Conservation (phyloP, 2,329 filamentous ascomycete species). For the Fusarium multiceps region DNA sequence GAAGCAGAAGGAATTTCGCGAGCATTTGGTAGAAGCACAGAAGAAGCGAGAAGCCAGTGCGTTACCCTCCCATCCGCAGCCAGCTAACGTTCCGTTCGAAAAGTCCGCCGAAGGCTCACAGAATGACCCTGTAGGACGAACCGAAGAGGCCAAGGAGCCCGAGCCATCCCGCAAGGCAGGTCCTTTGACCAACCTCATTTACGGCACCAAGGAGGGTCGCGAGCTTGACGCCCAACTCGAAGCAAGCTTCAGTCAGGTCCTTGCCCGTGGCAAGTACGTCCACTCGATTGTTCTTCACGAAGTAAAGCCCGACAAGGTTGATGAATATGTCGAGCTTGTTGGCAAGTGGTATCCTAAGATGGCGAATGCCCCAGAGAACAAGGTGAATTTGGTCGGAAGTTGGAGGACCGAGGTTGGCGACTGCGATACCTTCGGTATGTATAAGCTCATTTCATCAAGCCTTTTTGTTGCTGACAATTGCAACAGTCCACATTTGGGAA, state of each 20-base stretch:
- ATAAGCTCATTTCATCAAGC: neutral
- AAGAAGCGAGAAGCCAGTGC: constrained; percentile 89
- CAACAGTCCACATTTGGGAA: constrained; percentile 96
- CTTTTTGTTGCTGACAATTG: constrained; percentile 24
- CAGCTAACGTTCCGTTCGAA: constrained; percentile 58
- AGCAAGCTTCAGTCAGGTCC: constrained; percentile 92
- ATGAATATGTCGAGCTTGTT: constrained; percentile 92
- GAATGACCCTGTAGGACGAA: constrained; percentile 51
- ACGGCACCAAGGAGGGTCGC: constrained; percentile 94
- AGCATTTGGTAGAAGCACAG: constrained; percentile 79
- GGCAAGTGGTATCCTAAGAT: constrained; percentile 93
- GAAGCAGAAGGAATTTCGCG: constrained; percentile 88
- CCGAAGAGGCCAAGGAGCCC: constrained; percentile 67
- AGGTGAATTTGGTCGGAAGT: constrained; percentile 95
- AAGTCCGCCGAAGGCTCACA: constrained; percentile 55
- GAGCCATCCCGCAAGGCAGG: constrained; percentile 74
- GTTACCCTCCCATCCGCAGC: constrained; percentile 57
- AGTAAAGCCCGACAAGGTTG: constrained; percentile 93
- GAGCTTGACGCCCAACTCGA: constrained; percentile 96
- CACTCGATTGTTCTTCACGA: constrained; percentile 98
- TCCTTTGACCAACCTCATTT: constrained; percentile 87
- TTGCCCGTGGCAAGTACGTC: constrained; percentile 97
- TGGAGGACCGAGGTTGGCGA: constrained; percentile 99
- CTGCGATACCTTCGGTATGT: constrained; percentile 92
- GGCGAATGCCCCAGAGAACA: constrained; percentile 85